Conservation (phyloP, 192 early-diverging fungal species). For the Rhizoclosmatium sp. region DNA sequence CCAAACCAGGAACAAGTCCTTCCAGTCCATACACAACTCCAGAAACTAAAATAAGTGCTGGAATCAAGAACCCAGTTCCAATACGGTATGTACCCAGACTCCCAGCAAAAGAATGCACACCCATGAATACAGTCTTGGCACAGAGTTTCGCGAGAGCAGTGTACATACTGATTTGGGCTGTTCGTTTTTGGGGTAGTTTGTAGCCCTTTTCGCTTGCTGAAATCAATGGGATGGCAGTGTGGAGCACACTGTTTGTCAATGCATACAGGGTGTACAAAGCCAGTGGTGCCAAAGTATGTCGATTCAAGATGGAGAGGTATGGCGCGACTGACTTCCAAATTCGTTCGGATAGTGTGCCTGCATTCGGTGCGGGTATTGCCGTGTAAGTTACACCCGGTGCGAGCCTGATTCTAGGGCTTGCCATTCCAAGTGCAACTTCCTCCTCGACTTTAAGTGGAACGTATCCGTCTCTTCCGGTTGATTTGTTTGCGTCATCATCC, state of each 20-base stretch:
- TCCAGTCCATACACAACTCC: neutral
- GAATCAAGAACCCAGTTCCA: conserved; percentile 33
- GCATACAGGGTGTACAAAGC: conserved; percentile 39
- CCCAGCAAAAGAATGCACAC: conserved; percentile 36
- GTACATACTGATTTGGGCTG: conserved; percentile 28
- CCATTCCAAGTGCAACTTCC: neutral
- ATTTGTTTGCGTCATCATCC: neutral
- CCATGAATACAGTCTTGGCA: conserved; percentile 41
- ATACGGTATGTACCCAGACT: conserved; percentile 37
- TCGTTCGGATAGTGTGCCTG: neutral
- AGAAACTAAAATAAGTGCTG: conserved; percentile 21
- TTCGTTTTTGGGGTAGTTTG: conserved; percentile 8
- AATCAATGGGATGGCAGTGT: conserved; percentile 47
- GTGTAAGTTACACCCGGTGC: too few species aligned
- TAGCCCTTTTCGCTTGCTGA: conserved; percentile 26
- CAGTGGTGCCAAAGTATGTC: conserved; percentile 33
- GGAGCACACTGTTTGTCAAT: conserved; percentile 38
- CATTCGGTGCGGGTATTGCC: neutral
- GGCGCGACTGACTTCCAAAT: conserved; percentile 15
- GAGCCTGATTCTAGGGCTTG: neutral
- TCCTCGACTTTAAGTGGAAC: neutral
- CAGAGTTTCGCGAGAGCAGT: conserved; percentile 41
- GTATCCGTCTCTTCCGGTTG: neutral
- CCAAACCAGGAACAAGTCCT: conserved; percentile 19
- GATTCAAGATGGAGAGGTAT: conserved; percentile 33